Conservation (phyloP, 1,284 basidiomycete genomes). For the Wallemia hederae region DNA sequence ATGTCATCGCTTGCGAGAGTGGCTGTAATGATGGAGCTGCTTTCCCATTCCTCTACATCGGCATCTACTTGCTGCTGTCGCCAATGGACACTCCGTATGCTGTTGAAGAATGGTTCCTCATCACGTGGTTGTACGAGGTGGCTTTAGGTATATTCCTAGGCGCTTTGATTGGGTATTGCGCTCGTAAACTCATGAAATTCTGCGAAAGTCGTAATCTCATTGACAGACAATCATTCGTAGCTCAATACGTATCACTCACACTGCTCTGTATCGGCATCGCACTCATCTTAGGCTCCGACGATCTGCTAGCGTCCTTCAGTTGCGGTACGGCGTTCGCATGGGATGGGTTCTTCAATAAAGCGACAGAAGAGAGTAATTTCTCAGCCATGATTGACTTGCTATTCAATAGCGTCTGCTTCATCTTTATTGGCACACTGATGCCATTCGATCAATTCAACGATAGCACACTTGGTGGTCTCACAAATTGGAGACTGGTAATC, state of each 20-base stretch:
- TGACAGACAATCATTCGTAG: conserved; percentile 79
- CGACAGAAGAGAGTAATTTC: conserved; percentile 83
- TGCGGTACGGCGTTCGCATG: conserved; percentile 93
- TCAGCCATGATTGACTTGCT: conserved; percentile 80
- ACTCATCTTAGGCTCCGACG: conserved; percentile 68
- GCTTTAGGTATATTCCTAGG: conserved; percentile 53
- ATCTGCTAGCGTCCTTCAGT: conserved; percentile 72
- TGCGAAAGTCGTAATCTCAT: conserved; percentile 67
- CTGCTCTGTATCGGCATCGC: conserved; percentile 50
- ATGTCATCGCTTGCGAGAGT: conserved; percentile 72
- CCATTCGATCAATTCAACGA: conserved; percentile 54
- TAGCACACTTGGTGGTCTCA: conserved; percentile 29
- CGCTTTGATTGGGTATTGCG: conserved; percentile 41
- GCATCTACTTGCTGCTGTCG: conserved; percentile 50
- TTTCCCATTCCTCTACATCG: conserved; percentile 82
- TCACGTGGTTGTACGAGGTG: conserved; percentile 42
- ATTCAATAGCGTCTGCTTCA: conserved; percentile 47
- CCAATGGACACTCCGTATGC: conserved; percentile 2
- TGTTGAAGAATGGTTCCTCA: conserved; percentile 44
- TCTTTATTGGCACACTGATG: conserved; percentile 36
- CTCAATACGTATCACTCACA: conserved; percentile 36
- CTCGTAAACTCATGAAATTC: conserved; percentile 84
- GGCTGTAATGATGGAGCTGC: conserved; percentile 65
- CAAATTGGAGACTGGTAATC: conserved; percentile 52
- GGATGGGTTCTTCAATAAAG: conserved; percentile 93